These are phyloP conservation scores for Pachyrhizus erosus DNA, from an alignment of 306 rosid species.

Conservation along the genomic window DNA sequence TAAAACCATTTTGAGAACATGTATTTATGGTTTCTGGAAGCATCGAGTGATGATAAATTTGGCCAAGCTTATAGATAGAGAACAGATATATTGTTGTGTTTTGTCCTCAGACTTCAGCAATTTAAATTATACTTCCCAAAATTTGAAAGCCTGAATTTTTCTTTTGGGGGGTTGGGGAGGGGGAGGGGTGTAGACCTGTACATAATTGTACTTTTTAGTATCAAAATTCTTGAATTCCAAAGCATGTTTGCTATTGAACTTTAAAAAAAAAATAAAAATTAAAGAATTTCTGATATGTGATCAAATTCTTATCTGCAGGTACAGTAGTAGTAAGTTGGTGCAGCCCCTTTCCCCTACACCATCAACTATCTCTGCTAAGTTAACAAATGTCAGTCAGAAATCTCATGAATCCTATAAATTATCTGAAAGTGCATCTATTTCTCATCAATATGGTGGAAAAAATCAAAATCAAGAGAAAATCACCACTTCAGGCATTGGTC, in stretches of 20 bases:
- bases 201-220: neutral
- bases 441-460: constrained; percentile 38
- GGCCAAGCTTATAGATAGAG: constrained; percentile 13
- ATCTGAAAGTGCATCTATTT: constrained; percentile 42
- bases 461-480: constrained; percentile 41
- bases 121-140: neutral
- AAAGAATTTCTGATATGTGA: constrained; percentile 29
- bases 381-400: constrained; percentile 36
- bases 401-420: constrained; percentile 42
- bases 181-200: neutral
- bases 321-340: constrained; percentile 53
- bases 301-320: constrained; percentile 59
- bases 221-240: neutral
- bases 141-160: no score
- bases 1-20: neutral
- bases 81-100: neutral
- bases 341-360: constrained; percentile 47
- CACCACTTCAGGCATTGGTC: constrained; percentile 29
- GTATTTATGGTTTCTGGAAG: constrained; percentile 3
- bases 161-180: no score
- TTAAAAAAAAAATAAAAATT: neutral
- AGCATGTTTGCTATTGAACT: neutral
- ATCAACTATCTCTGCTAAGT: constrained; percentile 28
- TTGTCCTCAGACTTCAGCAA: constrained; percentile 12
- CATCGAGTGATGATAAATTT: constrained; percentile 23